Base-by-base conservation (phyloP, 2,329 filamentous ascomycete genomes). In the Colletotrichum horii region DNA sequence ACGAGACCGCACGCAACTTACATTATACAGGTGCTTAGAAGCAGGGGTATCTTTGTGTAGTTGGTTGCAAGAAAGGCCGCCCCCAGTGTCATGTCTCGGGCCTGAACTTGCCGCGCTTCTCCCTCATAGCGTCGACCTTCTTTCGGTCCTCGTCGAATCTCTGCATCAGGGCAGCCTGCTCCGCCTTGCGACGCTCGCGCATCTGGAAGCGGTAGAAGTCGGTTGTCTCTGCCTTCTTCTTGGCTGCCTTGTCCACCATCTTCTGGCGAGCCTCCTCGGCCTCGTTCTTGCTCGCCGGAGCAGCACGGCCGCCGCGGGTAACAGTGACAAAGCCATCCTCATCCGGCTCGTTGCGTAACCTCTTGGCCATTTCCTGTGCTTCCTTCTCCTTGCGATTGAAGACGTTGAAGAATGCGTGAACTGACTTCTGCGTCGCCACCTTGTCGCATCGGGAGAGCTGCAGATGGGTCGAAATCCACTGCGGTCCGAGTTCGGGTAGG, bases 311-410 rank as follows among this genome's bases (percentile, higher is more conserved):
- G 30, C 96, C 96, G 70, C 94, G 91, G 2, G 93, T 94, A 28
- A 99, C 97, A 5, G 96, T 98, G 65, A 98, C 91, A 83, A 99
- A 99, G 3, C 97, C 97, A 83, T 99, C 97, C 81, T 95, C 96
- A 83, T 99, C 97, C 1, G 96, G 95, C 80, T 95, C 93, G 79
- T 94, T 93, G 76, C 95, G 92, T 76, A 93, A 87, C 71, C 90
- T 87, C 85, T 91, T 92, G 82, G 86, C 94, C 82, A 88, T 89
- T 85, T 87, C 93, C 78, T 81, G 89, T 79, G 88, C 93, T 84
- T 88, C 93, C 85, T 84, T 92, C 88, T 90, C 94, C 86, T 88
- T 95, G 86, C 82, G 91, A 86, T 89, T 94, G 86, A 96, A 98
- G n/a, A 92, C 88, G 26, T 91, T 90, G 89, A 98, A 98, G 87